Evolutionary conservation across 2,329 filamentous ascomycete genomes (phyloP), one percentile per base, ranked within the genome.

Genomic region (Pseudogymnoascus pannorum): DNA sequence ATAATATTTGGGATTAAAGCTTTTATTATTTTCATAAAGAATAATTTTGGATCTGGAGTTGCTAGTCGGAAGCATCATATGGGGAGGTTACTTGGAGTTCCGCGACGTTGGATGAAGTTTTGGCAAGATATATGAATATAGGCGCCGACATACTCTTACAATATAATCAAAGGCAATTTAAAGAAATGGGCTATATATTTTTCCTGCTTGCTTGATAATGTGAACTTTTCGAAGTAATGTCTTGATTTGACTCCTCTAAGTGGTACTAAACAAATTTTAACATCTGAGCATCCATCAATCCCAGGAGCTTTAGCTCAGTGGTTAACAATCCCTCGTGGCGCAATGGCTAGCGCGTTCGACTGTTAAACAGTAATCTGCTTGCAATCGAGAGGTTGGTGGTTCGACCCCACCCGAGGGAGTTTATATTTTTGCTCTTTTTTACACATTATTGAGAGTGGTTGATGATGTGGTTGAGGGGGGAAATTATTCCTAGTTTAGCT

Each of bases 301-400:
- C 44, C 44, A 31, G 16, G 44, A 31, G 24, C 44, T 54, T 18
- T 54, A 54, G 44, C 44, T 54, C 44, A 54, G 24, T 54, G 44
- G 44, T 58, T 38, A 38, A 58, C 18, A 35, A 38, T 58, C 57
- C 57, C 57, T 58, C 57, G 57, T 58, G 57, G 57, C 57, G 57
- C 57, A 58, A 58, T 58, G 57, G 57, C 57, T 58, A 58, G 57
- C 57, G 57, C 57, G 57, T 58, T 58, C 57, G 57, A 58, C 57
- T 58, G 57, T 58, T 58, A 58, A 51, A 31, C 16, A 54, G 24
- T 54, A 12, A 54, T 54, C 18, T 48, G 16, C n/a, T 54, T 31
- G 44, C 44, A 54, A 58, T 58, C 57, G 57, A 58, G 57, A 58
- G 57, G 57, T 58, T 58, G 57, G 57, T 58, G 57, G 57, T 58